Conservation (phyloP, 441 rosid species). For the Geranium incanum region DNA sequence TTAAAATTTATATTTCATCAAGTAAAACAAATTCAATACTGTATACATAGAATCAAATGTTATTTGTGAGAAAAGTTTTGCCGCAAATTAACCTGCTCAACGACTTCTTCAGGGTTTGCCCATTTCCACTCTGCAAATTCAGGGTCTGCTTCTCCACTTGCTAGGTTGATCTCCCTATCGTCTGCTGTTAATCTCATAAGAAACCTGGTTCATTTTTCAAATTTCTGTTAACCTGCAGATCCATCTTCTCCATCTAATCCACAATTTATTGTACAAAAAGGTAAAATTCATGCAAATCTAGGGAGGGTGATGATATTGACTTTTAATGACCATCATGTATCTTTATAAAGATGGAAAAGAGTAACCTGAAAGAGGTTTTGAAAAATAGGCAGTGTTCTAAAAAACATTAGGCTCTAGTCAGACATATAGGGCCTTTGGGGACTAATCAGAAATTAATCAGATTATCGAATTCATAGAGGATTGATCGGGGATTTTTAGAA, state of each 20-base stretch:
- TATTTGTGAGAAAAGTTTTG: neutral
- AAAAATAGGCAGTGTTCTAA: too few species aligned
- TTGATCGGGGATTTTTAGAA: too few species aligned
- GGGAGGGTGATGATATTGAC: too few species aligned
- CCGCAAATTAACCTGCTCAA: constrained; percentile 50
- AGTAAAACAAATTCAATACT: neutral
- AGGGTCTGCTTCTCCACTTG: constrained; percentile 62
- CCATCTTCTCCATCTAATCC: neutral
- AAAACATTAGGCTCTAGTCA: too few species aligned
- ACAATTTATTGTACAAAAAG: neutral
- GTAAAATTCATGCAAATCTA: constrained; percentile 7
- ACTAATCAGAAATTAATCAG: too few species aligned
- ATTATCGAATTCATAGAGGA: too few species aligned
- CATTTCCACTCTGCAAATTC: constrained; percentile 98
- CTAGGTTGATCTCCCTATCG: constrained; percentile 78
- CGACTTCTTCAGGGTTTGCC: constrained; percentile 73
- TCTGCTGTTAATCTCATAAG: constrained; percentile 63
- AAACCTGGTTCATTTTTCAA: constrained; percentile 46
- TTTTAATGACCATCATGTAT: too few species aligned
- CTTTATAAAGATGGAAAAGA: too few species aligned
- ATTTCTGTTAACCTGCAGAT: constrained; percentile 15
- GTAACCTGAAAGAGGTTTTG: too few species aligned
- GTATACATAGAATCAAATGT: neutral
- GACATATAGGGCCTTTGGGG: too few species aligned
- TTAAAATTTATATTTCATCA: constrained; percentile 8